Conservation (phyloP, 1,284 basidiomycete species). For the Earliella scabrosa region DNA sequence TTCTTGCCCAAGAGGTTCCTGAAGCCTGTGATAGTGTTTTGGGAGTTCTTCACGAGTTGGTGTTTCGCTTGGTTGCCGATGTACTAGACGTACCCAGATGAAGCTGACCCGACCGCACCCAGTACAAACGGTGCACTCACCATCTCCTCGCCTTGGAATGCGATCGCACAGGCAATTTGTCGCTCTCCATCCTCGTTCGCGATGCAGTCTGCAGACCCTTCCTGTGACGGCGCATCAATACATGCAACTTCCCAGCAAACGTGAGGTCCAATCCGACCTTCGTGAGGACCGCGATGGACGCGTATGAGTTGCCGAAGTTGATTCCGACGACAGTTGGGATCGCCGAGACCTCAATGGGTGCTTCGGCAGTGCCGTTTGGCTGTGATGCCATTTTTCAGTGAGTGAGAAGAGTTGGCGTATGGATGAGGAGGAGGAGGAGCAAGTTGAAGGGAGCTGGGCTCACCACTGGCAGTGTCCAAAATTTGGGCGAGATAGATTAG, state of each 20-base stretch:
- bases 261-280: constrained; percentile 65
- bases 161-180: constrained; percentile 94
- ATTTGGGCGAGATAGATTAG: constrained; percentile 23
- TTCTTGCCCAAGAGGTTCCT: constrained; percentile 93
- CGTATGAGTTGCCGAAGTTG: constrained; percentile 97
- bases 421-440: neutral
- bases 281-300: constrained; percentile 94
- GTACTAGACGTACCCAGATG: constrained; percentile 59
- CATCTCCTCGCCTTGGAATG: constrained; percentile 90
- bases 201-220: constrained; percentile 90
- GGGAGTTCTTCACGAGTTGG: constrained; percentile 94
- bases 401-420: neutral
- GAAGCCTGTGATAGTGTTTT: constrained; percentile 95
- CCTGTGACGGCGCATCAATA: constrained; percentile 46
- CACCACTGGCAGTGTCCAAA: constrained; percentile 5
- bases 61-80: constrained; percentile 95
- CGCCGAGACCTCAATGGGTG: constrained; percentile 36
- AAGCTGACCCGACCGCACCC: neutral
- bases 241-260: neutral
- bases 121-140: constrained; percentile 50
- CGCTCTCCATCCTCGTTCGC: constrained; percentile 99
- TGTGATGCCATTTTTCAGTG: constrained; percentile 33
- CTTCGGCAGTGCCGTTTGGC: constrained; percentile 45
- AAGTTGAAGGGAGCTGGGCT: neutral
- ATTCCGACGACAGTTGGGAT: constrained; percentile 82